These are phyloP conservation scores for Ophiorrhiza pumila DNA, from an alignment of 257 asterid genomes.

Conservation along the genomic window DNA sequence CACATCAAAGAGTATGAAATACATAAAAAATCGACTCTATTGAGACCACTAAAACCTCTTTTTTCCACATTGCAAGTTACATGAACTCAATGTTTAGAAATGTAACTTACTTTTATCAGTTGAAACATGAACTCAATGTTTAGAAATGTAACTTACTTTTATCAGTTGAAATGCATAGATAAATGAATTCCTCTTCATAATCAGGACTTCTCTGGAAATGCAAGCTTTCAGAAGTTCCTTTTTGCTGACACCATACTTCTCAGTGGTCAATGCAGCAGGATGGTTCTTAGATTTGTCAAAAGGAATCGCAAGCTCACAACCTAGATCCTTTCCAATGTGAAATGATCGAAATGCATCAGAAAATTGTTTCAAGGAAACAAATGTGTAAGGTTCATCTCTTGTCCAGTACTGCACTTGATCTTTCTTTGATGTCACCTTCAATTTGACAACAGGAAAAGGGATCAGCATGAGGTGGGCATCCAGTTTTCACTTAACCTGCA, in stretches of 20 bases:
- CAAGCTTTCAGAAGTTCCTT: slow-evolving; percentile 70
- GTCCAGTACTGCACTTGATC: slow-evolving; percentile 23
- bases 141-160: slow-evolving; percentile 34
- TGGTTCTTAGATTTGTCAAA: slow-evolving; percentile 68
- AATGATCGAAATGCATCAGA: slow-evolving; percentile 18
- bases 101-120: slow-evolving; percentile 20
- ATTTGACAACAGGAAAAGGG: neutral
- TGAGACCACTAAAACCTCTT: too few relatives aligned
- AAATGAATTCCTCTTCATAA: slow-evolving; percentile 82
- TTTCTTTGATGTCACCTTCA: slow-evolving; percentile 23
- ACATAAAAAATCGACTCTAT: neutral
- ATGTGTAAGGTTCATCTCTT: slow-evolving; percentile 13
- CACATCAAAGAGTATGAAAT: neutral
- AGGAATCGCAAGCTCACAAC: slow-evolving; percentile 52
- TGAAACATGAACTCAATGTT: neutral
- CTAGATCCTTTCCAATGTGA: slow-evolving; percentile 25
- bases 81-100: neutral
- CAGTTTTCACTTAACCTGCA: too few relatives aligned
- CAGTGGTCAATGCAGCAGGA: slow-evolving; percentile 58
- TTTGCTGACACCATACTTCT: slow-evolving; percentile 63
- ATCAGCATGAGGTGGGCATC: neutral
- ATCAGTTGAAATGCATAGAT: slow-evolving; percentile 61
- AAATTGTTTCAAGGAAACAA: slow-evolving; percentile 7
- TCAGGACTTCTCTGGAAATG: slow-evolving; percentile 55
- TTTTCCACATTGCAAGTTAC: neutral